Conservation (phyloP, 2,329 filamentous ascomycete genomes). For the Coleophoma eucalyptorum region DNA sequence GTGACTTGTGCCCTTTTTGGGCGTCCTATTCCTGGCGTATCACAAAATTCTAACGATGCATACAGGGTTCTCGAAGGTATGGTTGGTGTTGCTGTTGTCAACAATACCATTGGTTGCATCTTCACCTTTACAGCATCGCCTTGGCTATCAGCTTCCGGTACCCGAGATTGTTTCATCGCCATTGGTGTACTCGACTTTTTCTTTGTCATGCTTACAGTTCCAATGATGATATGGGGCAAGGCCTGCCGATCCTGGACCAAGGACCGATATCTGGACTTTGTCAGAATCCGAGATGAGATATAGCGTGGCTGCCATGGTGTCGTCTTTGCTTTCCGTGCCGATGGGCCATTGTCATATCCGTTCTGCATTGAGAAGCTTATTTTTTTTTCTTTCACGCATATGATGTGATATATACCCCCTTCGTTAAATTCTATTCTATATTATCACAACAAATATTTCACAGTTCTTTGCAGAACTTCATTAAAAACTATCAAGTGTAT, state of each 20-base stretch:
- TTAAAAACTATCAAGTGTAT: too few species aligned
- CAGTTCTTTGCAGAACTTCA: too few species aligned
- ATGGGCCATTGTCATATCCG: too few species aligned
- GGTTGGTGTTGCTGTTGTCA: slow-evolving; percentile 54
- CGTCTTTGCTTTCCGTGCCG: too few species aligned
- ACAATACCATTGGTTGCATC: slow-evolving; percentile 49
- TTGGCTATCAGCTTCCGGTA: slow-evolving; percentile 43
- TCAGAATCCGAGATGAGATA: slow-evolving; percentile 39
- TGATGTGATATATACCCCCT: too few species aligned
- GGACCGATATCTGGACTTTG: slow-evolving; percentile 39
- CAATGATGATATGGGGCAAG: slow-evolving; percentile 53
- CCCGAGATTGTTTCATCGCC: slow-evolving; percentile 45
- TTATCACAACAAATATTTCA: too few species aligned
- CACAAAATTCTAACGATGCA: too few species aligned
- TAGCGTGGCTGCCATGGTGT: background rate
- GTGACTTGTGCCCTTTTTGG: too few species aligned
- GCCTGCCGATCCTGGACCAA: slow-evolving; percentile 42
- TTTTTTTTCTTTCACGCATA: too few species aligned
- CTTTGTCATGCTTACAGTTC: slow-evolving; percentile 44
- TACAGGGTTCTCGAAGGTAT: slow-evolving; percentile 47
- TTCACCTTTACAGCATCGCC: slow-evolving; percentile 47
- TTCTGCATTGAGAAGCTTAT: too few species aligned
- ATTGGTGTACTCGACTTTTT: slow-evolving; percentile 47
- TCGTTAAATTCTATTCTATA: too few species aligned
- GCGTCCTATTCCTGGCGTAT: too few species aligned